Base-by-base conservation (phyloP, 257 asterid genomes). In the Ligustrum vulgare region DNA sequence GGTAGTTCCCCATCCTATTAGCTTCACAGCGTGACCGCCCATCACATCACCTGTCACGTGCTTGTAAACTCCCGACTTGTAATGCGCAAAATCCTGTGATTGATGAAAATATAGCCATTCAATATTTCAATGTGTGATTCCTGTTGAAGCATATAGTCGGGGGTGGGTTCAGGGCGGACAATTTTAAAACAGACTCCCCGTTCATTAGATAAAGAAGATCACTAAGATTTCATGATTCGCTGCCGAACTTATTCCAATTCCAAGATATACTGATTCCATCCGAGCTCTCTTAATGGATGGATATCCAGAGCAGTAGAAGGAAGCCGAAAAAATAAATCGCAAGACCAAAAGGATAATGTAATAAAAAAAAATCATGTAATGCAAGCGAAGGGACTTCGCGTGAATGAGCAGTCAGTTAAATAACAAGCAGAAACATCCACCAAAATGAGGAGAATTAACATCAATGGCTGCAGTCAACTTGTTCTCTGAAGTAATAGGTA, bases 21-120 rank as follows among this genome's bases (percentile, higher is more conserved):
- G 89, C 85, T 94, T 94, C 60, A 92, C 99, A 5, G 98, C 96
- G 80, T 94, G 99, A 45, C 96, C 98, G 71, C 98, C 99, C 91
- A 94, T 81, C 71, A 22, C 82, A 11, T 78, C 93, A 65, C 98
- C 99, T 41, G 85, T 79, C 47, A 87, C 41, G 77, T 92, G 97
- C 63, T 80, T 92, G 88, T 94, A 94, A 54, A 94, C 99, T 82
- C 99, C 99, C 0, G 99, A 92, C 74, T 87, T 84, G 80, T 94
- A 94, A 80, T 88, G 89, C 37, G 99, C 99, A 49, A 94, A 94
- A 73, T 94, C 99, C 98, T 94, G 91, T 33, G 43, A 77, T 47
- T 8, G 15, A 32, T 11, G 75, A 63, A 60, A 43, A 28, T 18
- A 71, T 56, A 69, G 70, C 62, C 71, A 72, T 6, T 77, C 68